phyloP scores from a whole-genome alignment of 2,329 filamentous ascomycete species.

The Fusarium domesticum region DNA sequence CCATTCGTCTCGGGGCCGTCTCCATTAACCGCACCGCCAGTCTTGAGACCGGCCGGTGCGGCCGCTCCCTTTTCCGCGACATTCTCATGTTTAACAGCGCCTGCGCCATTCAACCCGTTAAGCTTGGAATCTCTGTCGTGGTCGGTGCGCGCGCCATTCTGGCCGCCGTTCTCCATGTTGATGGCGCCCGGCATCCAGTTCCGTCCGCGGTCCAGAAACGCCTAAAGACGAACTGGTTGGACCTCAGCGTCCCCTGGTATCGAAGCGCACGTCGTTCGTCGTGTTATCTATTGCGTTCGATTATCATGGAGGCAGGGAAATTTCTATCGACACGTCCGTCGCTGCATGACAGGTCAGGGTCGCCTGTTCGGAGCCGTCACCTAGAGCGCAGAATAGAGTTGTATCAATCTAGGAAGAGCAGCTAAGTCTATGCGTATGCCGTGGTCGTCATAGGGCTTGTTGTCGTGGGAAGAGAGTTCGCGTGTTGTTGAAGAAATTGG shows the following conservation, averaged over 20 bases:
- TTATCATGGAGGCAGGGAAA: slow-evolving; percentile 19
- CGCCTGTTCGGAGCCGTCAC: slow-evolving; percentile 21
- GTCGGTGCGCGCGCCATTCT: slow-evolving; percentile 53
- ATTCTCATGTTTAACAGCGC: slow-evolving; percentile 22
- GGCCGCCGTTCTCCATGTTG: slow-evolving; percentile 55
- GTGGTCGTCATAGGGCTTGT: slow-evolving; percentile 3
- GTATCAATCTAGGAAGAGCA: slow-evolving; percentile 4
- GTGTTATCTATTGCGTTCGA: slow-evolving; percentile 12
- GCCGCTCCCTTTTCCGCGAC: slow-evolving; percentile 36
- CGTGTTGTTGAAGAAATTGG: slow-evolving; percentile 1
- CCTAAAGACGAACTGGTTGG: slow-evolving; percentile 8
- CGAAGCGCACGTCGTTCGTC: slow-evolving; percentile 11
- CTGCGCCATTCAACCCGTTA: slow-evolving; percentile 45
- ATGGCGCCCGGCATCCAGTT: slow-evolving; percentile 49
- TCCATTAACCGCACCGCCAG: slow-evolving; percentile 29
- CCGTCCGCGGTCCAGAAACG: slow-evolving; percentile 8
- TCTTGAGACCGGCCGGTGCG: slow-evolving; percentile 8
- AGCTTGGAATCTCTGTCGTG: slow-evolving; percentile 49
- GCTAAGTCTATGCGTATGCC: background rate
- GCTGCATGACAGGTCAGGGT: slow-evolving; percentile 22
- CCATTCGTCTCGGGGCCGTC: slow-evolving; percentile 18
- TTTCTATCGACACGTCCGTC: slow-evolving; percentile 13
- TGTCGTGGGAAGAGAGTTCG: slow-evolving; percentile 2
- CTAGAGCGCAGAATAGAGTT: slow-evolving; percentile 9
- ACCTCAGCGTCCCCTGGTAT: slow-evolving; percentile 15